These are phyloP conservation scores for Neurospora sp. DNA, from an alignment of 495 filamentous ascomycete genomes.

Conservation along the genomic window DNA sequence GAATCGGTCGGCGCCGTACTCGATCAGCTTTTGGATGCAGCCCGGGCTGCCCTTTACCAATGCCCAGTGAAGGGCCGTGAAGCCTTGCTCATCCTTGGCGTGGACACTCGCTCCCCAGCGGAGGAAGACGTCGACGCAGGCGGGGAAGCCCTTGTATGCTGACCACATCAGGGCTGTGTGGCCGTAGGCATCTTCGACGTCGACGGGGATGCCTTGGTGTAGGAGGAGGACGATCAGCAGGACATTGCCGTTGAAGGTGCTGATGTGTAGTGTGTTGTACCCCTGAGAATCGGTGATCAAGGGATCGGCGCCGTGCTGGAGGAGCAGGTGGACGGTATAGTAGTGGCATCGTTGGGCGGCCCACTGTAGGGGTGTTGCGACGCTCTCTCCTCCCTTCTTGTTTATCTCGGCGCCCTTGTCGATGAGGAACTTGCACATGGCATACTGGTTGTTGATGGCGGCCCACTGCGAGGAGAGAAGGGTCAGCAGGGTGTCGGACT, in stretches of 20 bases:
- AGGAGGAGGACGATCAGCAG: slow-evolving; percentile 74
- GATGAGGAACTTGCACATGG: slow-evolving; percentile 89
- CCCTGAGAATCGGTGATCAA: slow-evolving; percentile 83
- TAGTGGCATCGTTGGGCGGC: slow-evolving; percentile 90
- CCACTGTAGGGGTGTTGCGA: slow-evolving; percentile 93
- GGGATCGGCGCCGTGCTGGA: slow-evolving; percentile 82
- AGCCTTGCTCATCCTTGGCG: slow-evolving; percentile 78
- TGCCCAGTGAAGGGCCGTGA: slow-evolving; percentile 93
- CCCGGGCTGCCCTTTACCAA: slow-evolving; percentile 79
- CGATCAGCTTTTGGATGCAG: slow-evolving; percentile 83
- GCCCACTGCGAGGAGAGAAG: slow-evolving; percentile 61
- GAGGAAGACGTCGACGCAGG: slow-evolving; percentile 84
- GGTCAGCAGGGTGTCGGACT: slow-evolving; percentile 17
- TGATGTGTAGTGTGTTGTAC: slow-evolving; percentile 93
- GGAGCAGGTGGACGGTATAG: slow-evolving; percentile 63
- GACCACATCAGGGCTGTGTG: slow-evolving; percentile 98
- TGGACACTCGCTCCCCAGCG: slow-evolving; percentile 94
- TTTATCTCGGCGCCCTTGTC: slow-evolving; percentile 86
- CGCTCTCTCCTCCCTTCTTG: slow-evolving; percentile 84
- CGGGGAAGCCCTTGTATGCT: slow-evolving; percentile 88
- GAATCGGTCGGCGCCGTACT: slow-evolving; percentile 89
- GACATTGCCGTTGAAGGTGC: slow-evolving; percentile 95
- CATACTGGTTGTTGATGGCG: slow-evolving; percentile 97
- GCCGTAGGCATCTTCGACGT: slow-evolving; percentile 74
- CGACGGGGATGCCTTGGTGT: slow-evolving; percentile 88